These are phyloP conservation scores for Inga laurina DNA, from an alignment of 306 rosid genomes.

Conservation along the genomic window DNA sequence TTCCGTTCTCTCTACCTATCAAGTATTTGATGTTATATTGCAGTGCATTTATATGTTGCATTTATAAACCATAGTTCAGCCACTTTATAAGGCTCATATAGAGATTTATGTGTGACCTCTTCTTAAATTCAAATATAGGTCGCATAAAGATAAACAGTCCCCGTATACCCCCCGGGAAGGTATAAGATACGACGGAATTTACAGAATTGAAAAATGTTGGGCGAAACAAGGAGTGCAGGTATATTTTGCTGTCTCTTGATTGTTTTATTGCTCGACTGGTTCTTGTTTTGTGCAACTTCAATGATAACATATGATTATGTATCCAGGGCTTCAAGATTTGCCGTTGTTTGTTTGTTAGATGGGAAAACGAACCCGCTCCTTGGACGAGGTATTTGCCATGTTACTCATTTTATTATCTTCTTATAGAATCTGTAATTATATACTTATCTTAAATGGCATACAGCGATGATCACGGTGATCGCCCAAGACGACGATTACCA, in stretches of 20 bases:
- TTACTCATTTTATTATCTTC: background rate
- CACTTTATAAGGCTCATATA: background rate
- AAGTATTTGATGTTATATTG: background rate
- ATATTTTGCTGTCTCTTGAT: conserved; percentile 13
- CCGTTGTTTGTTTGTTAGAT: conserved; percentile 66
- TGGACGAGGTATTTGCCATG: conserved; percentile 56
- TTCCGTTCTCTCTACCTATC: background rate
- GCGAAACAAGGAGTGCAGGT: conserved; percentile 73
- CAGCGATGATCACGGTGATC: background rate
- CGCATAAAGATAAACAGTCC: conserved; percentile 75
- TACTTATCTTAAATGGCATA: conserved; percentile 10
- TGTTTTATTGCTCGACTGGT: background rate
- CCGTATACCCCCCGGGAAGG: conserved; percentile 71
- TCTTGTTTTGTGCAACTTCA: conserved; percentile 5
- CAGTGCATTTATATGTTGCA: background rate
- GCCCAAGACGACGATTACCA: conserved; percentile 61
- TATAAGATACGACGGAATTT: conserved; percentile 72
- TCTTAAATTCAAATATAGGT: conserved; percentile 39
- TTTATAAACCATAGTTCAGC: background rate
- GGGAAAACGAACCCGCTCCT: conserved; percentile 79
- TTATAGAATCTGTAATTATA: background rate
- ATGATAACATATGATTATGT: conserved; percentile 7
- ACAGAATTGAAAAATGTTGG: conserved; percentile 87
- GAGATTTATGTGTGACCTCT: background rate
- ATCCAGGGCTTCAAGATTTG: conserved; percentile 70